Evolutionary conservation across 1,284 basidiomycete genomes (phyloP), one percentile per base, ranked within the genome.

Genomic region (Trametes pubescens): DNA sequence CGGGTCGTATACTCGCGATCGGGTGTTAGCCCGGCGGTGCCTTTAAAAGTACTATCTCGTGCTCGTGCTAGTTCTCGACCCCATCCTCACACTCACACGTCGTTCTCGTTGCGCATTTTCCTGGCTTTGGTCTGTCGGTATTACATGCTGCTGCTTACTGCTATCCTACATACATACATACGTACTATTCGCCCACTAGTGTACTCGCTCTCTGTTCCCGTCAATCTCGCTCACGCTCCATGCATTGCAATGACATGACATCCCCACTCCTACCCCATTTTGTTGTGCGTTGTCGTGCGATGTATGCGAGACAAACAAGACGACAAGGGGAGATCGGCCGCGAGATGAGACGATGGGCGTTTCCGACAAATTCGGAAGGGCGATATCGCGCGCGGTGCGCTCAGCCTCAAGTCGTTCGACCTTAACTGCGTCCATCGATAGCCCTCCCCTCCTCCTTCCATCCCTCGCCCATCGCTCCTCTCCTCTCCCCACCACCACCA

Each of bases 101-200:
- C 8, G 29, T 22, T 49, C n/a, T 52, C 47, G n/a, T 37, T 51
- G 14, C 32, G 21, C 32, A 14, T 34, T 49, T 16, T 14, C 22
- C 32, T 47, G 22, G 56, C 34, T 22, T 51, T 34, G 32, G 46
- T 48, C 24, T 14, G 29, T 57, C 26, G 46, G 24, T 48, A 6
- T 18, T 46, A 44, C 32, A 46, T 35, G 55, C 22, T 35, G 55
- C 22, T 43, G 38, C 57, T 51, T 29, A 13, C 56, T 55, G 59
- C 54, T 61, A 55, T 55, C 29, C 38, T 53, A 46, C 21, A 62
- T 44, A 49, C 51, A 37, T 61, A 64, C 38, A 40, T 67, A 63
- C 29, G 44, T 47, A 47, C 44, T 51, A 38, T 54, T 59, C 56
- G n/a, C 55, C 51, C 10, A 14, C 24, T 62, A 59, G 57, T 62